Evolutionary conservation across 192 early-diverging fungal genomes (phyloP).

Genomic region (Entophlyctis luteolus): DNA sequence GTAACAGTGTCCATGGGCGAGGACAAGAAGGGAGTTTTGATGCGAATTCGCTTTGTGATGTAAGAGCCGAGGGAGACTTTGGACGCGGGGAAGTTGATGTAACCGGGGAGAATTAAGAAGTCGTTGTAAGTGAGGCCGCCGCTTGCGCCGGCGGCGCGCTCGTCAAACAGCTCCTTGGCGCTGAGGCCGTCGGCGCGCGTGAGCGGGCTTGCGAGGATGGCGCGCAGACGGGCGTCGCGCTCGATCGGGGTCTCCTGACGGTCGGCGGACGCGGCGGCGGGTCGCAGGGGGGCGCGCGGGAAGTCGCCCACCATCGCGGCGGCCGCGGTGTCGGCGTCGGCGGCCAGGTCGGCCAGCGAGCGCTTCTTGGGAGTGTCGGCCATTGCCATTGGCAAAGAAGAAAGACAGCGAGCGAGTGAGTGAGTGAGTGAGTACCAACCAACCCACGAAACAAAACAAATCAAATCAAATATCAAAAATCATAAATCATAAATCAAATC

Average conservation of each 20-base stretch:
- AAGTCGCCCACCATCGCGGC: too few relatives aligned
- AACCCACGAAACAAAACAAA: too few relatives aligned
- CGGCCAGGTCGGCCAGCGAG: too few relatives aligned
- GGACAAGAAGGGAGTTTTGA: constrained; percentile 92
- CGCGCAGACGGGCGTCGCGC: constrained; percentile 26
- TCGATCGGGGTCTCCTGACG: constrained; percentile 9
- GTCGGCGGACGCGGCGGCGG: neutral
- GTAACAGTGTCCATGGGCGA: constrained; percentile 99
- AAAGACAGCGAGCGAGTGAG: too few relatives aligned
- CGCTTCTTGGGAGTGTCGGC: too few relatives aligned
- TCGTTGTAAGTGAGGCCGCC: constrained; percentile 99
- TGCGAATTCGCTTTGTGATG: constrained; percentile 83
- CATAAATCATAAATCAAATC: too few relatives aligned
- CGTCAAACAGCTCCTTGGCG: constrained; percentile 79
- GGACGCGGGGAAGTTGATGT: constrained; percentile 87
- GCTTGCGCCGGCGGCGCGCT: constrained; percentile 55
- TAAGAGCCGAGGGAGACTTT: constrained; percentile 73
- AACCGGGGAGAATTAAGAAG: constrained; percentile 94
- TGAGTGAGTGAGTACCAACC: too few relatives aligned
- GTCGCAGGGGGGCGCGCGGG: constrained; percentile 3
- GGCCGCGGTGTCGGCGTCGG: too few relatives aligned
- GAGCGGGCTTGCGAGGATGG: constrained; percentile 15
- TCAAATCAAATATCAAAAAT: too few relatives aligned
- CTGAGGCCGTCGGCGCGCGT: constrained; percentile 85
- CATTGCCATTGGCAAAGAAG: too few relatives aligned